Base-by-base conservation (phyloP, 1,284 basidiomycete genomes). In the Hemileia vastatrix region DNA sequence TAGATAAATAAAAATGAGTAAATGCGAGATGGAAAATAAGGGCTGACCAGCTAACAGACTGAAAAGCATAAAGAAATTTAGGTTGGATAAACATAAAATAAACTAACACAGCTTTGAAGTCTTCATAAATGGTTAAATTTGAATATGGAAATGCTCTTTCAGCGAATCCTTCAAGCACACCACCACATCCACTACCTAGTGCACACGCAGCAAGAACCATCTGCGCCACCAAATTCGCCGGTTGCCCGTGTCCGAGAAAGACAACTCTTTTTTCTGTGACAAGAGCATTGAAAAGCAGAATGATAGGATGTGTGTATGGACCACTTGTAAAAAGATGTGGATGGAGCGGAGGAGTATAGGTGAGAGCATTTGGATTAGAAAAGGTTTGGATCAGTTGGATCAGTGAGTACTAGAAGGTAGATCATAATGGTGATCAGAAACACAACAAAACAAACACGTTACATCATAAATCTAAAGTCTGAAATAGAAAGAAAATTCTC, bases 121-220 rank as follows among this genome's bases (percentile, higher is more conserved):
- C 87, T 69, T 94, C 90, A 58, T 90, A 80, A 63, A 88, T 90
- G 19, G 84, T 86, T 63, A 97, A 78, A 72, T 90, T 93, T 11
- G 90, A 88, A 74, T 96, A 97, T 0, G 94, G 94, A 74, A 96
- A 95, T 0, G 90, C 87, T 15, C 89, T 82, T 68, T 88, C 86
- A 40, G 88, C 86, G 71, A 94, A 88, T 1, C 90, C 91, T 53
- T 86, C 80, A 55, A 95, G 77, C 18, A 93, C 80, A 19, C 83
- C 83, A 1, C 93, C 92, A 70, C 89, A 90, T 5, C 93, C 93
- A 13, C 88, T 90, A 0, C 84, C 90, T 1, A 97, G 80, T 1
- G 93, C 90, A 76, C 91, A 95, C 1, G 93, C 91, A 2, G 93
- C 88, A 6, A 97, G 81, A 1, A 97, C 94, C 75, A 89, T 89